Base-by-base conservation (phyloP, 345 rosid species). In the Boechera divaricarpa region DNA sequence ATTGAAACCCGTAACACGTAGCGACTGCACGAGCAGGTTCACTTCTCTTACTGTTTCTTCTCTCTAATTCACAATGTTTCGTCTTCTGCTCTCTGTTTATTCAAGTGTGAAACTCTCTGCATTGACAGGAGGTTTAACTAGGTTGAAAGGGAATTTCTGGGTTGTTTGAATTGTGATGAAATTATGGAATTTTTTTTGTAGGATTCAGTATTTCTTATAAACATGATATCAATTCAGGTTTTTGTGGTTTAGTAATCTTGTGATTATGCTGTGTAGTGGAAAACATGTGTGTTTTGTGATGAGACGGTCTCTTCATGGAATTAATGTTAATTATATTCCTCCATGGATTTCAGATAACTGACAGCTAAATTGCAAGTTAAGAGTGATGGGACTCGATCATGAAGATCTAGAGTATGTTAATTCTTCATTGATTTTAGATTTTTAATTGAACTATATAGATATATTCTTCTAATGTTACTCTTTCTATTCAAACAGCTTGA, bases 371-470 rank as follows among this genome's bases (percentile, higher is more conserved):
- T 53, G 11, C 55, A 61, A 73, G 63, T 63, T 11, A 41, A 49
- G 7, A 60, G 79, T 16, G 44, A 76, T 76, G 81, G 63, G 47
- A n/a, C 24, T 71, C 63, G 57, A 57, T 64, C 67, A 15, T n/a
- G 56, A 65, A 47, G 81, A 77, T 15, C 38, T 48, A 38, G 73
- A 31, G 81, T 77, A 72, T 48, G 81, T 39, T 51, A 18, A 16
- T 49, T 70, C 58, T 35, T 32, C 10, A 28, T 54, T 10, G 47
- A 28, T 41, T 71, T 33, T 28, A 3, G 45, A 21, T 48, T 51
- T 1, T 38, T 0, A 52, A 15, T 48, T 36, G 31, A 60, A 45
- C 24, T 26, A 32, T 38, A 12, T 1, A 49, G 31, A 4, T 7
- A 21, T 21, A 18, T 32, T 36, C 31, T 28, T 36, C 10, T 16